A percentile compares a stretch with the other conserved stretches of the same genome.
These are phyloP conservation scores for Terana coerulea DNA, from an alignment of 768 basidiomycete species.

Conservation along the genomic window DNA sequence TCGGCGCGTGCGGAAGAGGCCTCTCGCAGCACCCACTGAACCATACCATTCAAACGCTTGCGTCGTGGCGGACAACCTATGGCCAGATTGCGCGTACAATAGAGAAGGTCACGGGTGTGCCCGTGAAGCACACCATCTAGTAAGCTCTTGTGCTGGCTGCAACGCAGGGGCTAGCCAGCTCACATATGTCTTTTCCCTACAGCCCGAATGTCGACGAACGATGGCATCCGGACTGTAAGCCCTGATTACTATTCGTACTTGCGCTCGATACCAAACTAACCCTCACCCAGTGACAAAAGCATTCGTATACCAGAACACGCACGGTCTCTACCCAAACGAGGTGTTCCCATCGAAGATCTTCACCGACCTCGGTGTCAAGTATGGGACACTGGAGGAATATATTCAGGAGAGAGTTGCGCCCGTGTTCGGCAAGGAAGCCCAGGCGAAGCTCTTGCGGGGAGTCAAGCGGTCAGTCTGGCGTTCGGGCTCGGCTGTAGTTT, in stretches of 20 bases:
- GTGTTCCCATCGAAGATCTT: background rate
- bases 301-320: background rate
- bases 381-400: background rate
- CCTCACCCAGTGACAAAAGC: background rate
- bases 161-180: no score
- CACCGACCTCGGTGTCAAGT: background rate
- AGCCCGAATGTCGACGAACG: background rate
- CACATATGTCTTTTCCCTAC: no score
- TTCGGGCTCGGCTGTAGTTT: no score
- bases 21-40: background rate
- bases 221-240: background rate
- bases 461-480: no score
- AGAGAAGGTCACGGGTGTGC: background rate
- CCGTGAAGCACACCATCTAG: background rate
- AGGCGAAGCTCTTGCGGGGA: background rate
- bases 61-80: background rate
- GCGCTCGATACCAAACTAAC: no score
- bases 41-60: background rate
- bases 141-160: background rate
- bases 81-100: background rate
- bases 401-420: background rate
- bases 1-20: background rate
- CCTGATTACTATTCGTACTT: no score
- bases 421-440: background rate
- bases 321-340: background rate